These are phyloP conservation scores for Sporothrix phasma DNA, from an alignment of 2,329 filamentous ascomycete species.

Conservation along the genomic window DNA sequence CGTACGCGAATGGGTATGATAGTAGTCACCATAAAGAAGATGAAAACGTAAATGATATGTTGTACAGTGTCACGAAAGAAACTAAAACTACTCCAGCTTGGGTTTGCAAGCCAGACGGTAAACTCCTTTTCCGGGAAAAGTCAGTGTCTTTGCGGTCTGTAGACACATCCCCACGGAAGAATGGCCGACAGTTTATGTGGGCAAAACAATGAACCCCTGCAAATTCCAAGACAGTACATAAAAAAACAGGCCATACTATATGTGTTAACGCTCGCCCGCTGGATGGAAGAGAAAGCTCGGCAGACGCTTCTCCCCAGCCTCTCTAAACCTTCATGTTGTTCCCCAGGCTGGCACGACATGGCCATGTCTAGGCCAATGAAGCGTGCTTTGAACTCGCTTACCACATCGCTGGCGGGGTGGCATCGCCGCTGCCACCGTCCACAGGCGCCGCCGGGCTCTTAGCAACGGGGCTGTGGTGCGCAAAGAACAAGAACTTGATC, in stretches of 20 bases:
- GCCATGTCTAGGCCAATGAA: not conserved
- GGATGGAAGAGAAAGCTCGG: not conserved
- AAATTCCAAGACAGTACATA: not conserved
- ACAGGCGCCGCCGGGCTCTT: slow-evolving; percentile 6
- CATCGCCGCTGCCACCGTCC: slow-evolving; percentile 4
- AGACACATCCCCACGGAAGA: not conserved
- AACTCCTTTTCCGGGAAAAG: not conserved
- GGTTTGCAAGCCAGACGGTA: not conserved
- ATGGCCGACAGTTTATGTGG: not conserved
- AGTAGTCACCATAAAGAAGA: not conserved
- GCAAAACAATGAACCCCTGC: not conserved
- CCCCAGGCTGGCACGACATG: not conserved
- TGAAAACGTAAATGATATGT: not conserved
- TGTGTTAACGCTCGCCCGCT: not conserved
- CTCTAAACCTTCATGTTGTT: not conserved
- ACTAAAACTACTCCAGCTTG: not conserved
- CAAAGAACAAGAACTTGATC: slow-evolving; percentile 96
- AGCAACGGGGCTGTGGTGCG: slow-evolving; percentile 53
- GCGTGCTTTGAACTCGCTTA: not conserved
- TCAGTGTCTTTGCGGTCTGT: not conserved
- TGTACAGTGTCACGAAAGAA: not conserved
- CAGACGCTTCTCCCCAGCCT: not conserved
- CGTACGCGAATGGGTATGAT: too few relatives aligned
- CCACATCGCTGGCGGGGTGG: slow-evolving; percentile 19
- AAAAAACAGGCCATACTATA: not conserved